Base-by-base conservation (phyloP, 768 basidiomycete genomes). In the Myochromella boudieri region DNA sequence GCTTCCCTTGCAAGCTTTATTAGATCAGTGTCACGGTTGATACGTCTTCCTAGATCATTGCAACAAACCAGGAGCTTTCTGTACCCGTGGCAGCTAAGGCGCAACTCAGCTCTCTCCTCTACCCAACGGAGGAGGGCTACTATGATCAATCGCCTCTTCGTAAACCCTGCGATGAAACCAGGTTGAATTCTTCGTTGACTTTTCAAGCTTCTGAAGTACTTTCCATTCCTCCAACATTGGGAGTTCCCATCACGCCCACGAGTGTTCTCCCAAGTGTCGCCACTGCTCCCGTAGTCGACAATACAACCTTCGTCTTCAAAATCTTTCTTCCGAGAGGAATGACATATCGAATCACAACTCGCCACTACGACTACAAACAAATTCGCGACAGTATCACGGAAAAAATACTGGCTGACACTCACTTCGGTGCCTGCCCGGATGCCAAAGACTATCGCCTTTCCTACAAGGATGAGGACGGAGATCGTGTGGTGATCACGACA, bases 391-490 rank as follows among this genome's bases (percentile, higher is more conserved):
- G 26, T 15, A 18, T 48, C n/a, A 21, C 24, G 10, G 46, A n/a
- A n/a, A 48, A 48, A 28, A 15, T 48, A 10, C 11, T 18, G 31
- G 42, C 39, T 6, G 46, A 48, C 32, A 31, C 38, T 4, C 26
- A 34, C 20, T 48, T 48, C 32, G 29, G 21, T 25, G 6, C 12
- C 22, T 25, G 32, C 15, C 46, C 46, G 2, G 38, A 48, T 25
- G 31, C 29, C 24, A 32, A 34, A 25, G 46, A 48, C 21, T 48
- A 41, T 17, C 20, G 21, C 9, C 17, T 48, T 12, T 40, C 32
- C 4, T 48, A 41, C 15, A 27, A n/a, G 25, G 46, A 48, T 15
- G 46, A 48, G 2, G 46, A 48, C 15, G 46, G 39, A 6, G 46
- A 48, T 42, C 6, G 33, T 12, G 46, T 48, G 14, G 20, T 32